Evolutionary conservation across 2,329 filamentous ascomycete genomes (phyloP).

Genomic region (Metarhizium anisopliae): DNA sequence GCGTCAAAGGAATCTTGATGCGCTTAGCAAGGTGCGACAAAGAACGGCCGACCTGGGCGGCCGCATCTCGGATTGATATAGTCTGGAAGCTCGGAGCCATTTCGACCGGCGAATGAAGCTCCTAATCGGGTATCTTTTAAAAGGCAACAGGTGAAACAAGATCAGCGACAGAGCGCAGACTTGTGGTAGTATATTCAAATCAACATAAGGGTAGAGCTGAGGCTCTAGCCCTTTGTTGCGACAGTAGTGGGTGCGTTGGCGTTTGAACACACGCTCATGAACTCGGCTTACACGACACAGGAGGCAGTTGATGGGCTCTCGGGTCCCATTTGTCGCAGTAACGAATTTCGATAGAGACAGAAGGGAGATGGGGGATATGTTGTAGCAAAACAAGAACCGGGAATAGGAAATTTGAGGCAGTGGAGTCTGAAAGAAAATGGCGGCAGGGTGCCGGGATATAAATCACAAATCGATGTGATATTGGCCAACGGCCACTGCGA

Average conservation of each 20-base stretch:
- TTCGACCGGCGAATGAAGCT: constrained; percentile 13
- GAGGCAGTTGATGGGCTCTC: background rate
- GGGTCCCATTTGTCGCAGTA: background rate
- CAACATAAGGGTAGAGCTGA: constrained; percentile 1
- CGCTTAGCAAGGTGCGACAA: constrained; percentile 38
- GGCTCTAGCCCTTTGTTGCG: background rate
- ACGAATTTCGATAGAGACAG: background rate
- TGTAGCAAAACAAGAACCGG: background rate
- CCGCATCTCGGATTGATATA: constrained; percentile 19
- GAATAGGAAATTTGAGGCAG: background rate
- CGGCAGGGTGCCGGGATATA: constrained; percentile 3
- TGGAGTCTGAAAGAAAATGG: background rate
- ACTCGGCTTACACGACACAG: background rate
- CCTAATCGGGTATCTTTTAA: background rate
- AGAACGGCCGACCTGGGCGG: constrained; percentile 23
- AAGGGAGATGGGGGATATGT: background rate
- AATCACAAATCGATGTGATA: constrained; percentile 13
- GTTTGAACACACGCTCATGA: background rate
- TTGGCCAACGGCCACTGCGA: constrained; percentile 9
- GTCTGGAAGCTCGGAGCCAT: constrained; percentile 32
- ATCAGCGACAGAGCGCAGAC: constrained; percentile 3
- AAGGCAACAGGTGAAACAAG: background rate
- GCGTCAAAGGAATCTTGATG: constrained; percentile 50
- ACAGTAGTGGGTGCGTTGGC: background rate
- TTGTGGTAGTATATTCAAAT: background rate